These are phyloP conservation scores for Spathaspora gorwiae DNA, from an alignment of 805 yeast genomes.

Conservation along the genomic window DNA sequence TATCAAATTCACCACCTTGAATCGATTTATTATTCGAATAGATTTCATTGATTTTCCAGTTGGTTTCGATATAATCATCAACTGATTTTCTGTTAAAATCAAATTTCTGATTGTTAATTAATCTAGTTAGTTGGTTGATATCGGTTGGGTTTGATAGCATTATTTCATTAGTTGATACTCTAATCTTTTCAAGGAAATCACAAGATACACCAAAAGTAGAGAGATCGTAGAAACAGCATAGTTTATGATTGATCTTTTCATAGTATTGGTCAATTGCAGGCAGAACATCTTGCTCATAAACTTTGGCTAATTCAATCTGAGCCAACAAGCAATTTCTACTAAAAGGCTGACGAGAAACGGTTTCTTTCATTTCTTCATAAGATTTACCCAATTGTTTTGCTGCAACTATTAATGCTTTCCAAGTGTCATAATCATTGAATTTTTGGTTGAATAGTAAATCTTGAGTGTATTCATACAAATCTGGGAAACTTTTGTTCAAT, in stretches of 20 bases:
- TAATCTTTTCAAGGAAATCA: conserved; percentile 17
- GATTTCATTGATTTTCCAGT: conserved; percentile 18
- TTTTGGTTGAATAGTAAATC: conserved; percentile 41
- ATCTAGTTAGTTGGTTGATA: conserved; percentile 14
- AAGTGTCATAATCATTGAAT: conserved; percentile 74
- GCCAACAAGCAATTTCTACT: conserved; percentile 29
- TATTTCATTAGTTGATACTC: conserved; percentile 13
- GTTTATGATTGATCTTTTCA: conserved; percentile 45
- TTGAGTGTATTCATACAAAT: conserved; percentile 37
- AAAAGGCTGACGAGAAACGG: conserved; percentile 7
- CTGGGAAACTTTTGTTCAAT: conserved; percentile 37
- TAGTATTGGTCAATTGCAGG: conserved; percentile 40
- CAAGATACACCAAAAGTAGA: conserved; percentile 18
- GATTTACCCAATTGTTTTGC: conserved; percentile 29
- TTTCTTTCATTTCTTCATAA: conserved; percentile 22
- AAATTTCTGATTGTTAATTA: conserved; percentile 48
- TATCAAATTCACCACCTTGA: conserved; percentile 54
- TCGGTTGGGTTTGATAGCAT: conserved; percentile 4
- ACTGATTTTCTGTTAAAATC: conserved; percentile 9
- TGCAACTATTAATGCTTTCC: conserved; percentile 54
- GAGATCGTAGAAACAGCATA: conserved; percentile 64
- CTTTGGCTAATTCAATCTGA: conserved; percentile 18
- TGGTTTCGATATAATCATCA: neutral
- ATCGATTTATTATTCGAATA: conserved; percentile 23
- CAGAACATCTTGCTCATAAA: conserved; percentile 18